phyloP scores from a whole-genome alignment of 129 eudicot species.

The Pittosporum tobira region DNA sequence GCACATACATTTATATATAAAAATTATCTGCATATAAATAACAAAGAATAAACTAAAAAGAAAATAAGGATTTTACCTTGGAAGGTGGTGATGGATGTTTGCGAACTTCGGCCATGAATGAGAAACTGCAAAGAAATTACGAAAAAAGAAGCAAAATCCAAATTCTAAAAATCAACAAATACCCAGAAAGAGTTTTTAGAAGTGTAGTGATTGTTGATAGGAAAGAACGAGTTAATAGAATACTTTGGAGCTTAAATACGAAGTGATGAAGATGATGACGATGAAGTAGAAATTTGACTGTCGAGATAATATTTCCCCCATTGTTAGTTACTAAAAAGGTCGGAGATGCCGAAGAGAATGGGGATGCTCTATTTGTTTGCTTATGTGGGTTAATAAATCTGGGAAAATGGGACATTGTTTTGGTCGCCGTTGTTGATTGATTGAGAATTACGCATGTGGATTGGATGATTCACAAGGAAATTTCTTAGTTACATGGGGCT shows the following conservation, averaged over 20 bases:
- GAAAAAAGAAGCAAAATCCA: background rate
- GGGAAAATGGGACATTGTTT: background rate
- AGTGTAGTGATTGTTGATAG: background rate
- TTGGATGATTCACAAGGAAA: slow-evolving; percentile 1
- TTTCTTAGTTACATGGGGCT: background rate
- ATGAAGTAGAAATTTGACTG: no score
- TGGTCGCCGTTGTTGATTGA: slow-evolving; percentile 1
- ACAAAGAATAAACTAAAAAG: background rate
- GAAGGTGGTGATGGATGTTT: slow-evolving; percentile 8
- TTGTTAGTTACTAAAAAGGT: background rate
- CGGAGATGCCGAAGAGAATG: slow-evolving; percentile 2
- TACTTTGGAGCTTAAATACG: background rate
- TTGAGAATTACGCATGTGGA: background rate
- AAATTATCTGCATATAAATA: background rate
- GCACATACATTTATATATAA: background rate
- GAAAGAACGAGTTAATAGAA: background rate
- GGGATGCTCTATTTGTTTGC: background rate
- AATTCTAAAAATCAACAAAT: background rate
- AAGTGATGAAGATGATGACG: background rate
- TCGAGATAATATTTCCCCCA: background rate
- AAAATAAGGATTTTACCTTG: slow-evolving; percentile 10
- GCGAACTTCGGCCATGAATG: slow-evolving; percentile 7
- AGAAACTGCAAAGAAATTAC: background rate
- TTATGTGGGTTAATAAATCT: background rate
- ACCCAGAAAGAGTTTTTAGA: background rate